Evolutionary conservation across 2,329 filamentous ascomycete genomes (phyloP).

Genomic region (Penicillium thymicola): DNA sequence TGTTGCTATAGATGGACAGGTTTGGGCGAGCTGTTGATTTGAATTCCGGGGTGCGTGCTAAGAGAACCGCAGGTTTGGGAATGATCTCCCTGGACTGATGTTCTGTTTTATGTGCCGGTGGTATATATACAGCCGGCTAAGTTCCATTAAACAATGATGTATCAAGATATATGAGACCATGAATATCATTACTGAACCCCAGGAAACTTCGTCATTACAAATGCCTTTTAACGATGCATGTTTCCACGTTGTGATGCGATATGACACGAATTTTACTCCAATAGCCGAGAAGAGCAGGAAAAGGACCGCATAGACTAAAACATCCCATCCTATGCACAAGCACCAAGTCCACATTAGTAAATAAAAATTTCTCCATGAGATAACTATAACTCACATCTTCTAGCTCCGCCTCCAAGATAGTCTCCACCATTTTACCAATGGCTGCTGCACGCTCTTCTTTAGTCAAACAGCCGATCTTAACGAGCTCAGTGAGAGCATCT

Average conservation of each 20-base stretch:
- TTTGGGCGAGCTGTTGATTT: conserved; percentile 72
- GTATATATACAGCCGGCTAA: neutral
- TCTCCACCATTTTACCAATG: conserved; percentile 28
- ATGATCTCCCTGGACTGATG: conserved; percentile 2
- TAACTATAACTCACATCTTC: conserved; percentile 9
- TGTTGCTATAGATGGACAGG: conserved; percentile 72
- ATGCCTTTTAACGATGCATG: neutral
- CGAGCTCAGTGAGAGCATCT: conserved; percentile 25
- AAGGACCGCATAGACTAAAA: neutral
- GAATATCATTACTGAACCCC: neutral
- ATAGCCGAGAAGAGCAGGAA: neutral
- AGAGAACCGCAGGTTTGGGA: conserved; percentile 26
- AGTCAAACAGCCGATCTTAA: conserved; percentile 21
- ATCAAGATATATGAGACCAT: neutral
- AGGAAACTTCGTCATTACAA: neutral
- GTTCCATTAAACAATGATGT: neutral
- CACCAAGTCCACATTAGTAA: neutral
- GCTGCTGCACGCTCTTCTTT: conserved; percentile 16
- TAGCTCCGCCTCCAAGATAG: conserved; percentile 27
- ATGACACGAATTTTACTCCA: too few species aligned
- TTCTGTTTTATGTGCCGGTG: neutral
- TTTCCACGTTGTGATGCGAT: neutral
- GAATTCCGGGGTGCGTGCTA: conserved; percentile 14
- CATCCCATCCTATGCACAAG: neutral
- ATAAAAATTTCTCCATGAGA: neutral